Evolutionary conservation across 1,139 yeast species (phyloP).

Genomic region (Taphrina sp.): DNA sequence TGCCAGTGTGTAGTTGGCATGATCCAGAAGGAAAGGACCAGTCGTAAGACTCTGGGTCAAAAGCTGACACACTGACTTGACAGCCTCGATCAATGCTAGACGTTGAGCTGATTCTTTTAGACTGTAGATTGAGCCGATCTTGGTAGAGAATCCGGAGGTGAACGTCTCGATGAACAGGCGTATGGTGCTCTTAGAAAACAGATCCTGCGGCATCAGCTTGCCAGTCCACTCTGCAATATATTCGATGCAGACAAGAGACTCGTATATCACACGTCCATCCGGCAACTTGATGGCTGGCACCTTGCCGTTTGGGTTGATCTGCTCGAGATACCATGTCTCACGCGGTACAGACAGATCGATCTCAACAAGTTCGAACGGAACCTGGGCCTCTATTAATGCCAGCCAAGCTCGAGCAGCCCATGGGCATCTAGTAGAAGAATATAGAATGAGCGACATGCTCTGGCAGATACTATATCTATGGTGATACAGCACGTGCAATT

Average conservation of each 20-base stretch:
- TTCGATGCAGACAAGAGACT: conserved; percentile 40
- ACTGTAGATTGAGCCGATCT: conserved; percentile 38
- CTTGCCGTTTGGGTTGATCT: conserved; percentile 40
- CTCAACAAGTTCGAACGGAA: conserved; percentile 40
- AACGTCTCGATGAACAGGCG: conserved; percentile 37
- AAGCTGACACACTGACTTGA: conserved; percentile 35
- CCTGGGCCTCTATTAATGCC: conserved; percentile 40
- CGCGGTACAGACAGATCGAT: conserved; percentile 41
- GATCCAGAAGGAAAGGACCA: conserved; percentile 39
- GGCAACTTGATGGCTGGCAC: conserved; percentile 41
- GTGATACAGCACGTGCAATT: too few relatives aligned
- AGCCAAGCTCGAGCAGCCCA: conserved; percentile 42
- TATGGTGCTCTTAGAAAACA: conserved; percentile 1
- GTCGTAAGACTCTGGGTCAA: conserved; percentile 33
- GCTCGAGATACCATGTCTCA: conserved; percentile 40
- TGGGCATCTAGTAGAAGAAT: conserved; percentile 38
- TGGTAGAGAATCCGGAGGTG: conserved; percentile 41
- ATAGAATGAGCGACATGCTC: conserved; percentile 43
- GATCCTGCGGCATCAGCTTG: conserved; percentile 1
- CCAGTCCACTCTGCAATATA: conserved; percentile 36
- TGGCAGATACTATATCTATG: not conserved
- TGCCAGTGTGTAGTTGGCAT: conserved; percentile 36
- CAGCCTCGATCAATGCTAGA: conserved; percentile 12
- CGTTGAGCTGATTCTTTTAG: not conserved
- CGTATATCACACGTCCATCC: conserved; percentile 38